A percentile compares a stretch with the other conserved stretches of the same genome.
Conservation (phyloP, 305 asterid species). For the Fraxinus sp. region DNA sequence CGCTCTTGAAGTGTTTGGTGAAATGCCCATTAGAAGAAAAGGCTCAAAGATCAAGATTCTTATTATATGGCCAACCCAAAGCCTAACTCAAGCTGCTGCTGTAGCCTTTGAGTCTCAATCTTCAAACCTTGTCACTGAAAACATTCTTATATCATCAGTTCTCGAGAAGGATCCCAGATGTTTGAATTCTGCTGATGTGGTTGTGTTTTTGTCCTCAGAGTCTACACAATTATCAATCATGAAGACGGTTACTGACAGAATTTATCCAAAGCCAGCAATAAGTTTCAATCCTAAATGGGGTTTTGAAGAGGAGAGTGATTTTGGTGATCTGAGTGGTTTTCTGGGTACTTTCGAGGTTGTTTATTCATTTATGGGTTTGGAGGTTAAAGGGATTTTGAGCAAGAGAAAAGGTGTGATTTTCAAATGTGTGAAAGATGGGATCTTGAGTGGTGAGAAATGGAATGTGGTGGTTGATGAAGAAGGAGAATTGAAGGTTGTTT, state of each 20-base stretch:
- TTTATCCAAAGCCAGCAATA: slow-evolving; percentile 71
- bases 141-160: slow-evolving; percentile 43
- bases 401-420: slow-evolving; percentile 77
- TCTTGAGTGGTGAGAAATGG: slow-evolving; percentile 85
- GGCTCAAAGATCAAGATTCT: slow-evolving; percentile 53
- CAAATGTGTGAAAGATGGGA: slow-evolving; percentile 69
- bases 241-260: slow-evolving; percentile 43
- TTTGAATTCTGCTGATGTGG: slow-evolving; percentile 51
- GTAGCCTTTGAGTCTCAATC: slow-evolving; percentile 48
- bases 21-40: slow-evolving; percentile 61
- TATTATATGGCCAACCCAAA: slow-evolving; percentile 53
- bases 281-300: slow-evolving; percentile 82
- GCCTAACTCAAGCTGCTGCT: slow-evolving; percentile 46
- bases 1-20: slow-evolving; percentile 63
- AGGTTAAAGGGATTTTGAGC: slow-evolving; percentile 73
- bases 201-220: slow-evolving; percentile 61
- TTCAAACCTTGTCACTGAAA: slow-evolving; percentile 45
- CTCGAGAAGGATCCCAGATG: slow-evolving; percentile 36
- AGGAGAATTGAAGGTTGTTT: slow-evolving; percentile 60
- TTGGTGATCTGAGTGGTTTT: slow-evolving; percentile 54
- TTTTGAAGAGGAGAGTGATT: slow-evolving; percentile 64
- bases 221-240: slow-evolving; percentile 50
- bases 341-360: slow-evolving; percentile 78
- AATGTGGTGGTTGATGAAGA: slow-evolving; percentile 70
- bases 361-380: slow-evolving; percentile 83